Evolutionary conservation across 108 stramenopile genomes (phyloP).

Genomic region (Cyclotella distinguenda): DNA sequence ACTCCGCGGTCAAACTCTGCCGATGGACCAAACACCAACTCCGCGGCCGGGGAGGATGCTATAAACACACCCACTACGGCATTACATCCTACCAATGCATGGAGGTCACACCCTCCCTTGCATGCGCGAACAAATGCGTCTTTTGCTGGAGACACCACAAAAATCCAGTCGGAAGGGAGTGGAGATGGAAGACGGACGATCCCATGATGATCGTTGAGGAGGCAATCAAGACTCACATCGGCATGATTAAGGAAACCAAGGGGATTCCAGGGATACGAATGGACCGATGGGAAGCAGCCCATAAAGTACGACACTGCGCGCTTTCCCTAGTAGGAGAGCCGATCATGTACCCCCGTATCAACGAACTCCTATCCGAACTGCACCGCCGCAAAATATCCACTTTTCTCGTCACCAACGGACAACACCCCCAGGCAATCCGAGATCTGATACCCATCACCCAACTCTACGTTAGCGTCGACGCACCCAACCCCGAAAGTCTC

Average conservation of each 20-base stretch:
- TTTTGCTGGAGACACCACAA: constrained; percentile 99
- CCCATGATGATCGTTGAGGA: constrained; percentile 88
- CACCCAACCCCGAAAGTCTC: constrained; percentile 88
- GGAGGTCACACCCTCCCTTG: constrained; percentile 93
- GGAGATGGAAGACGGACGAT: constrained; percentile 96
- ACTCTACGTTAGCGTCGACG: constrained; percentile 93
- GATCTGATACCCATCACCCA: constrained; percentile 92
- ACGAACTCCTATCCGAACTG: constrained; percentile 86
- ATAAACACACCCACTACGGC: constrained; percentile 97
- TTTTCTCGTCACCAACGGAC: constrained; percentile 96
- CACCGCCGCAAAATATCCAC: constrained; percentile 89
- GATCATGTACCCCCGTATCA: constrained; percentile 96
- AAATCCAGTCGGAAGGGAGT: constrained; percentile 96
- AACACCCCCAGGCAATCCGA: constrained; percentile 91
- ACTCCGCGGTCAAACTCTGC: constrained; percentile 96
- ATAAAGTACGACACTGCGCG: constrained; percentile 88
- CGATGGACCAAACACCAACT: constrained; percentile 98
- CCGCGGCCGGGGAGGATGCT: constrained; percentile 93
- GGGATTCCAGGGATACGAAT: constrained; percentile 94
- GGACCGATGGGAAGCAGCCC: constrained; percentile 93
- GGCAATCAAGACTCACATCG: constrained; percentile 68
- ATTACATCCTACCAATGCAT: constrained; percentile 97
- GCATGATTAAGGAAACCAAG: constrained; percentile 92
- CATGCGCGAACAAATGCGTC: constrained; percentile 97
- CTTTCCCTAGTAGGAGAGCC: constrained; percentile 89